Evolutionary conservation across 345 rosid genomes (phyloP).

Genomic region (Barbarea vulgaris): DNA sequence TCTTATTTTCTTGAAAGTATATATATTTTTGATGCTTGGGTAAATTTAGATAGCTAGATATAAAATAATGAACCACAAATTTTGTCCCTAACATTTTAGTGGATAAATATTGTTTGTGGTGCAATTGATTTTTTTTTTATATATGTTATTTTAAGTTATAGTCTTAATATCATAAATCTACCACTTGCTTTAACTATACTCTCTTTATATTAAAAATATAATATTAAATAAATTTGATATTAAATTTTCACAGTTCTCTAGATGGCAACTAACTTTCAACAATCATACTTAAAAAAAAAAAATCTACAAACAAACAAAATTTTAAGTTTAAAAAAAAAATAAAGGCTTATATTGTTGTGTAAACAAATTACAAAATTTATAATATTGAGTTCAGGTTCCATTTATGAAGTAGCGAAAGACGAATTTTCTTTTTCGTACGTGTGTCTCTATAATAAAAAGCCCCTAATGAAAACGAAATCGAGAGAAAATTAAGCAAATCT

Average conservation of each 20-base stretch:
- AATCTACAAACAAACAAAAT: background rate
- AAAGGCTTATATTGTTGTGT: too few relatives aligned
- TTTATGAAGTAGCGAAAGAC: background rate
- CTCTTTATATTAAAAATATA: background rate
- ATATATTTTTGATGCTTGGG: background rate
- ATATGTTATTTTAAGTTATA: background rate
- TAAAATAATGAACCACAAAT: background rate
- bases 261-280: background rate
- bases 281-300: background rate
- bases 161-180: background rate
- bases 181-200: background rate
- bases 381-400: too few relatives aligned
- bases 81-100: background rate
- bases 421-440: background rate
- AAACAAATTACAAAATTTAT: too few relatives aligned
- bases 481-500: background rate
- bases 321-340: too few relatives aligned
- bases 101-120: background rate
- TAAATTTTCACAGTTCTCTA: background rate
- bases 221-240: background rate
- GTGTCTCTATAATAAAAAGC: background rate
- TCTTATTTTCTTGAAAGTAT: background rate
- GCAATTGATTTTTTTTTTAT: background rate
- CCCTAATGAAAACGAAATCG: background rate
- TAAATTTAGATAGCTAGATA: too few relatives aligned